These are phyloP conservation scores for Ustilago shanxiensis DNA, from an alignment of 1,284 basidiomycete genomes.

Conservation along the genomic window DNA sequence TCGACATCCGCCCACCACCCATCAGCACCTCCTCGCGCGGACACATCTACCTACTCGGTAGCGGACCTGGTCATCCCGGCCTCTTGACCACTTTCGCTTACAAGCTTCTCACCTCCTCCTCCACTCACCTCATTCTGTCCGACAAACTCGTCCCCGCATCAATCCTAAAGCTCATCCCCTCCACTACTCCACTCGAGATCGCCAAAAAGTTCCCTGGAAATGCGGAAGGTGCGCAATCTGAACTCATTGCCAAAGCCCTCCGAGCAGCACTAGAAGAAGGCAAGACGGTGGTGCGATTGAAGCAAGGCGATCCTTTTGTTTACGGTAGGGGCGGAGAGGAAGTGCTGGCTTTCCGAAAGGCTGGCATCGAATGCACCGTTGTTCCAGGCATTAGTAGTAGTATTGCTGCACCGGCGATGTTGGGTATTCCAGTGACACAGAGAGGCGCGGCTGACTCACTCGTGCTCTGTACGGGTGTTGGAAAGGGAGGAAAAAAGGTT, in stretches of 20 bases:
- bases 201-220: constrained; percentile 98
- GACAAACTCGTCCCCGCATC: constrained; percentile 96
- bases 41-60: constrained; percentile 82
- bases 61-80: constrained; percentile 92
- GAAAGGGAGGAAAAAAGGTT: constrained; percentile 85
- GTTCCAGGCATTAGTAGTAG: constrained; percentile 91
- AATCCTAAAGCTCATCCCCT: constrained; percentile 87
- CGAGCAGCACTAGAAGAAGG: constrained; percentile 82
- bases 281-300: constrained; percentile 88
- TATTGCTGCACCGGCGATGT: constrained; percentile 87
- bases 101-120: constrained; percentile 77
- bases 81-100: constrained; percentile 90
- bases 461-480: constrained; percentile 92
- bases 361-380: constrained; percentile 84
- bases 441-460: constrained; percentile 91
- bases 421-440: constrained; percentile 93
- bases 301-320: constrained; percentile 95
- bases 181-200: constrained; percentile 76
- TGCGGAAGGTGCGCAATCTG: constrained; percentile 90
- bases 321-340: constrained; percentile 96
- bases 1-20: constrained; percentile 49
- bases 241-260: constrained; percentile 91
- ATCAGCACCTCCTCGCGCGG: constrained; percentile 24
- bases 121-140: constrained; percentile 87
- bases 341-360: constrained; percentile 86